Evolutionary conservation across 2,329 filamentous ascomycete genomes (phyloP).

Genomic region (Ophiostoma quercus): DNA sequence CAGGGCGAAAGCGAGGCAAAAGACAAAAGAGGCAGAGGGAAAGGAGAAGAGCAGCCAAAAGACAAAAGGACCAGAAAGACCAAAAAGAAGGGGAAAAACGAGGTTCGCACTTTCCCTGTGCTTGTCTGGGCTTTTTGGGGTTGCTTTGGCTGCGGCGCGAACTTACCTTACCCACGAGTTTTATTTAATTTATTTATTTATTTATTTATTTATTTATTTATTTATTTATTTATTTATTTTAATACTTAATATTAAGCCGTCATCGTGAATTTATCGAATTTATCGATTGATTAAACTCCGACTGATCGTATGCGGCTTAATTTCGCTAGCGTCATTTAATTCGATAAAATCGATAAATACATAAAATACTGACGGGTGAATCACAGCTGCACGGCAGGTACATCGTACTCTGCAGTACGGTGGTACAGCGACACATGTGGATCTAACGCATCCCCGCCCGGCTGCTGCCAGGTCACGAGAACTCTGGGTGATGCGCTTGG

Average conservation of each 20-base stretch:
- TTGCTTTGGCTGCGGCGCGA: constrained; percentile 28
- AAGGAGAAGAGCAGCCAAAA: constrained; percentile 8
- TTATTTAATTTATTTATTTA: constrained; percentile 15
- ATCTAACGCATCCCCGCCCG: constrained; percentile 11
- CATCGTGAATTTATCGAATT: neutral
- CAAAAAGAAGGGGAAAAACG: constrained; percentile 17
- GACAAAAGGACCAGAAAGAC: neutral
- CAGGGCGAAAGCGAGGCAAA: neutral
- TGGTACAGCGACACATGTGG: neutral
- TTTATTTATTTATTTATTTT: constrained; percentile 14
- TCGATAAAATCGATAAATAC: constrained; percentile 4
- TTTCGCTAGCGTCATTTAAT: constrained; percentile 7
- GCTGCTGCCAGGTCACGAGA: constrained; percentile 13
- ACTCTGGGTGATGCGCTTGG: constrained; percentile 6
- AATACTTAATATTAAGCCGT: constrained; percentile 7
- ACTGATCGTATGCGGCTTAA: constrained; percentile 8
- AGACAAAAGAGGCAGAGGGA: constrained; percentile 12
- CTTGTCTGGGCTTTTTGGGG: constrained; percentile 26
- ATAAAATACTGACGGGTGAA: neutral
- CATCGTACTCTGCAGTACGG: neutral
- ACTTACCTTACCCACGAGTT: constrained; percentile 30
- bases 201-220: constrained; percentile 14
- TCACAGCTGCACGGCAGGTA: neutral
- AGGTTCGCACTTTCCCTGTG: constrained; percentile 24
- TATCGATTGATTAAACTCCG: constrained; percentile 1